These are phyloP conservation scores for Nematodospora valgi DNA, from an alignment of 805 yeast species.

Conservation along the genomic window DNA sequence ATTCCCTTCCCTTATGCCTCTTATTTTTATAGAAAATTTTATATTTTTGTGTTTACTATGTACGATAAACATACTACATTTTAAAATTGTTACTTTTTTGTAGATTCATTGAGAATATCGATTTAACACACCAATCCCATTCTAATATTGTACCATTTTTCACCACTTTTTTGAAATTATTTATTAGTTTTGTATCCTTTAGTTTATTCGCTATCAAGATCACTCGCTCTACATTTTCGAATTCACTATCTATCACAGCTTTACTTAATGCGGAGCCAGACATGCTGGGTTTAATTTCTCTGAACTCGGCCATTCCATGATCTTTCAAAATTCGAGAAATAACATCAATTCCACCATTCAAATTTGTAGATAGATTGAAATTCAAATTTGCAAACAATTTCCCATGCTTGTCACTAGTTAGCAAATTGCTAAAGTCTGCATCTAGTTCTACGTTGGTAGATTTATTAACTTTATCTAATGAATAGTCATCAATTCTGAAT, in stretches of 20 bases:
- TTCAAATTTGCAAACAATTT: slow-evolving; percentile 45
- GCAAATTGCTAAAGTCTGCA: slow-evolving; percentile 5
- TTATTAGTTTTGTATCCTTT: slow-evolving; percentile 33
- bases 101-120: slow-evolving; percentile 48
- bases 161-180: slow-evolving; percentile 15
- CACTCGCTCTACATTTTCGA: neutral
- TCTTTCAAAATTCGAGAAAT: slow-evolving; percentile 54
- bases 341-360: slow-evolving; percentile 59
- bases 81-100: slow-evolving; percentile 19
- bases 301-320: slow-evolving; percentile 49
- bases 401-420: slow-evolving; percentile 19
- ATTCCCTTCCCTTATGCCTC: neutral
- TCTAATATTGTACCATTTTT: slow-evolving; percentile 36
- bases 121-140: slow-evolving; percentile 63
- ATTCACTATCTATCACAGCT: neutral
- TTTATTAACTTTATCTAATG: slow-evolving; percentile 29
- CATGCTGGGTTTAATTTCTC: slow-evolving; percentile 20
- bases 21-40: neutral
- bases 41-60: neutral
- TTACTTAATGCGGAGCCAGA: slow-evolving; percentile 6
- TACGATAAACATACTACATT: slow-evolving; percentile 9
- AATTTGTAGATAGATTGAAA: slow-evolving; percentile 53
- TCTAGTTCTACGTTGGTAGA: slow-evolving; percentile 30
- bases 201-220: slow-evolving; percentile 30
- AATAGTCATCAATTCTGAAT: slow-evolving; percentile 26